Evolutionary conservation across 1,139 yeast genomes (phyloP).

Genomic region (Yarrowia galli): DNA sequence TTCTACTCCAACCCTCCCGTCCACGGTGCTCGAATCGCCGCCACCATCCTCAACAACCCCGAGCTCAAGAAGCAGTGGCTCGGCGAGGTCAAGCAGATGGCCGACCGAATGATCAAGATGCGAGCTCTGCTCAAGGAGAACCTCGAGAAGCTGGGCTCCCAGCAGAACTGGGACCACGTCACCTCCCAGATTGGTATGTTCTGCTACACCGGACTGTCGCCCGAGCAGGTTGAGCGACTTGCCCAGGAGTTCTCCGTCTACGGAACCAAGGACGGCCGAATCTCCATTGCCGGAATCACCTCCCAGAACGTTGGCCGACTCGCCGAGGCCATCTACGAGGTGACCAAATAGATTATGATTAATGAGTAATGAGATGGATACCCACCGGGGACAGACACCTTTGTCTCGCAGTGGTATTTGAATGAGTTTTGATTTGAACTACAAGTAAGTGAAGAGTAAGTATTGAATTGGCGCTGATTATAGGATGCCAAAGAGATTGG

Average conservation of each 20-base stretch:
- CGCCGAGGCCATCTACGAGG: constrained; percentile 74
- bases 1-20: constrained; percentile 95
- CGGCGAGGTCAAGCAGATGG: constrained; percentile 84
- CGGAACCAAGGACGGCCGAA: constrained; percentile 76
- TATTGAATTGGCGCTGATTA: too few relatives aligned
- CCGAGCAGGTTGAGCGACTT: constrained; percentile 80
- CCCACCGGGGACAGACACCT: too few relatives aligned
- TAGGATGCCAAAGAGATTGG: too few relatives aligned
- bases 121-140: constrained; percentile 69
- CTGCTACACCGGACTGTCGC: constrained; percentile 85
- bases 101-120: constrained; percentile 81
- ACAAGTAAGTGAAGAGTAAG: too few relatives aligned
- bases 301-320: constrained; percentile 78
- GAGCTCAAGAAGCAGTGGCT: constrained; percentile 82
- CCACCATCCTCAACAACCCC: constrained; percentile 72
- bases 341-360: constrained; percentile 43
- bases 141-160: constrained; percentile 72
- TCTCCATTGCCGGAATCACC: constrained; percentile 93
- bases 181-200: constrained; percentile 96
- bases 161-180: constrained; percentile 94
- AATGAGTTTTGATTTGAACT: background rate
- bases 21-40: constrained; percentile 92
- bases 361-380: constrained; percentile 34
- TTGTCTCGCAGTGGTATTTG: background rate
- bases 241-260: constrained; percentile 83